Evolutionary conservation across 2,329 filamentous ascomycete genomes (phyloP).

Genomic region (Hymenoscyphus fraxineus): DNA sequence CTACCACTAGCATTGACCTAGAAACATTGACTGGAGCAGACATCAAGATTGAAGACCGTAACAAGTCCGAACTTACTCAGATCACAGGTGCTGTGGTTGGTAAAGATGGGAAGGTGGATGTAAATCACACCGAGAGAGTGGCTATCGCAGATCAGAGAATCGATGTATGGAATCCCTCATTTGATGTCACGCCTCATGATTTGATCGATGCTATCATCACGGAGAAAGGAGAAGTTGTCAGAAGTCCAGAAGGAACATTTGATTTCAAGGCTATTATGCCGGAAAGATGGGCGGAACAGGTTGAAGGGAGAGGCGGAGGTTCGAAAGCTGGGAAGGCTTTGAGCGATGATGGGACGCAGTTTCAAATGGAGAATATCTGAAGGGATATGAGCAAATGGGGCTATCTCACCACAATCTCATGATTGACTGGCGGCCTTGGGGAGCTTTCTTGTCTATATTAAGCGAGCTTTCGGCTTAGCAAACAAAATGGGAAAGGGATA

Average conservation of each 20-base stretch:
- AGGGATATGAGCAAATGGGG: background rate
- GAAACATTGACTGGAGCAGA: conserved; percentile 70
- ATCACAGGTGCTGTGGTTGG: conserved; percentile 72
- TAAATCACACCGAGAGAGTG: conserved; percentile 62
- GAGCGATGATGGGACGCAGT: conserved; percentile 22
- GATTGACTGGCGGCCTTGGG: too few species aligned
- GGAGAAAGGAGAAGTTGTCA: conserved; percentile 82
- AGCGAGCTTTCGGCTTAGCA: too few species aligned
- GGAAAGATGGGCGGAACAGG: conserved; percentile 45
- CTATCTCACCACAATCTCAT: too few species aligned
- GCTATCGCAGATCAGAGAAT: conserved; percentile 76
- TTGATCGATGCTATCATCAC: conserved; percentile 94
- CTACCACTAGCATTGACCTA: conserved; percentile 89
- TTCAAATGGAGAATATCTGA: conserved; percentile 21
- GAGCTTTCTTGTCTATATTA: too few species aligned
- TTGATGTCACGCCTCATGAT: conserved; percentile 86
- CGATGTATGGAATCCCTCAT: conserved; percentile 92
- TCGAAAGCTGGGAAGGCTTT: conserved; percentile 4
- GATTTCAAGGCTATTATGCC: conserved; percentile 56
- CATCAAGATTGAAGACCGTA: conserved; percentile 89
- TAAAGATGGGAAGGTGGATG: conserved; percentile 60
- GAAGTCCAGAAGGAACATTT: conserved; percentile 67
- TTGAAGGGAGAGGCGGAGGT: conserved; percentile 14
- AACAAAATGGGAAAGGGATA: too few species aligned
- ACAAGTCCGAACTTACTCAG: conserved; percentile 75